Percentiles rank a stretch among this genome's conserved stretches.
These are phyloP conservation scores for Leishmania lainsoni DNA, from an alignment of 208 protist genomes.

Conservation along the genomic window DNA sequence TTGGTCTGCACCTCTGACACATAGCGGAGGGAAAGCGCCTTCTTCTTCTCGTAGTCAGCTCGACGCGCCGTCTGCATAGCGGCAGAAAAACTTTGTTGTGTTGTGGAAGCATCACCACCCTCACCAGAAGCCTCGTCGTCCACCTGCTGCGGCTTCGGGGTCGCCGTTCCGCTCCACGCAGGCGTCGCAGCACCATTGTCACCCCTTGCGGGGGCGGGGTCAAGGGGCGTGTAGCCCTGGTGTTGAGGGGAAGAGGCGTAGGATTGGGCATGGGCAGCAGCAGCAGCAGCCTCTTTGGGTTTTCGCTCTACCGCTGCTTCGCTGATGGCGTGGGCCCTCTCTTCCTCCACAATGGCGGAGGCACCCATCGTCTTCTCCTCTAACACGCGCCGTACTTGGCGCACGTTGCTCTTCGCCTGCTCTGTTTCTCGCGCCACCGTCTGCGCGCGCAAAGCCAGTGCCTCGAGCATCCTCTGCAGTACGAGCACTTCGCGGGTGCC, in stretches of 20 bases:
- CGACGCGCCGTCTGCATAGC: conserved; percentile 3
- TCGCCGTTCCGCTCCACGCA: neutral
- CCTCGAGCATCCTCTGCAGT: conserved; percentile 49
- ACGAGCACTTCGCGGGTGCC: conserved; percentile 57
- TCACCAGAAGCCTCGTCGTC: neutral
- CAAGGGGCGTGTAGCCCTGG: neutral
- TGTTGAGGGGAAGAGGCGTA: neutral
- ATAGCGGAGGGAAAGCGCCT: conserved; percentile 39
- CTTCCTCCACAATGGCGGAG: conserved; percentile 23
- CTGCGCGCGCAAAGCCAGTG: conserved; percentile 29
- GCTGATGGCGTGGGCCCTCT: conserved; percentile 8
- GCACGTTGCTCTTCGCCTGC: conserved; percentile 23
- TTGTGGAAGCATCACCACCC: neutral
- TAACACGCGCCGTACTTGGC: conserved; percentile 34
- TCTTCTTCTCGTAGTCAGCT: conserved; percentile 33
- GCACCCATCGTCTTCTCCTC: conserved; percentile 39
- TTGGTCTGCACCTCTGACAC: conserved; percentile 27
- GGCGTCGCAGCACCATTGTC: neutral
- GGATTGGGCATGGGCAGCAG: neutral
- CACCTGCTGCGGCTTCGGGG: neutral
- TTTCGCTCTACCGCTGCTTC: conserved; percentile 3
- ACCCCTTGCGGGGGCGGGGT: neutral
- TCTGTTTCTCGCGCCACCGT: conserved; percentile 16
- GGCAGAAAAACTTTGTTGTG: conserved; percentile 2
- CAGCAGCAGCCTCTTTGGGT: neutral